Evolutionary conservation across 2,329 filamentous ascomycete species (phyloP).

Genomic region (Pseudogymnoascus destructans): DNA sequence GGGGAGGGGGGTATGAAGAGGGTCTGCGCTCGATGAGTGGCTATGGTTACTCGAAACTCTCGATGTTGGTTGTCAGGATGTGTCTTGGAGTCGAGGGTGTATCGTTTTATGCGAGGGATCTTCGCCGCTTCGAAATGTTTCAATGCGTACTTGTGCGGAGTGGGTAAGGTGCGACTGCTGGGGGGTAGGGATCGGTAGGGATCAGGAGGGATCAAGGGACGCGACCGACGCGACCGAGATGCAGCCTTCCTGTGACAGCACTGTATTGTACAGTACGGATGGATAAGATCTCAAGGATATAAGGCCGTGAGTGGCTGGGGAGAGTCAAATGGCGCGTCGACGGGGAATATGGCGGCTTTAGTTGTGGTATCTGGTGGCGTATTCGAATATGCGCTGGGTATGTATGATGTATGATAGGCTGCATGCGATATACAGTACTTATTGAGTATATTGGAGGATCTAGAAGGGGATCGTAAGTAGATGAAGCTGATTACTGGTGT

Average conservation of each 20-base stretch:
- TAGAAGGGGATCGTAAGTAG: background rate
- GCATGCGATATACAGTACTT: background rate
- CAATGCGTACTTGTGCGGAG: background rate
- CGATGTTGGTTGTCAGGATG: slow-evolving; percentile 1
- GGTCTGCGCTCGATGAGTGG: slow-evolving; percentile 1
- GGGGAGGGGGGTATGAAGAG: background rate
- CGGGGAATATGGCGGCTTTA: background rate
- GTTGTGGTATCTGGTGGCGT: background rate
- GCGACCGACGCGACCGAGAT: background rate
- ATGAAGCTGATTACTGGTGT: background rate
- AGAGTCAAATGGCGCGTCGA: background rate
- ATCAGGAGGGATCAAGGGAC: slow-evolving; percentile 1
- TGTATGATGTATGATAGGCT: background rate
- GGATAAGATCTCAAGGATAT: background rate
- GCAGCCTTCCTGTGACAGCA: slow-evolving; percentile 1
- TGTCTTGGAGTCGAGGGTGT: background rate
- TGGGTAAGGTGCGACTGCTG: background rate
- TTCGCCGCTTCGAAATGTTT: slow-evolving; percentile 2
- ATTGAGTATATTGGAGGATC: background rate
- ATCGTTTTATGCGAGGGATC: slow-evolving; percentile 1
- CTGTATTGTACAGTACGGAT: background rate
- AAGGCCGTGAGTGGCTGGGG: background rate
- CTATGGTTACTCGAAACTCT: slow-evolving; percentile 2
- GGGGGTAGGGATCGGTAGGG: background rate
- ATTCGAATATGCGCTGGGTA: background rate